Evolutionary conservation across 2,329 filamentous ascomycete species (phyloP).

Genomic region (Fusarium proliferatum): DNA sequence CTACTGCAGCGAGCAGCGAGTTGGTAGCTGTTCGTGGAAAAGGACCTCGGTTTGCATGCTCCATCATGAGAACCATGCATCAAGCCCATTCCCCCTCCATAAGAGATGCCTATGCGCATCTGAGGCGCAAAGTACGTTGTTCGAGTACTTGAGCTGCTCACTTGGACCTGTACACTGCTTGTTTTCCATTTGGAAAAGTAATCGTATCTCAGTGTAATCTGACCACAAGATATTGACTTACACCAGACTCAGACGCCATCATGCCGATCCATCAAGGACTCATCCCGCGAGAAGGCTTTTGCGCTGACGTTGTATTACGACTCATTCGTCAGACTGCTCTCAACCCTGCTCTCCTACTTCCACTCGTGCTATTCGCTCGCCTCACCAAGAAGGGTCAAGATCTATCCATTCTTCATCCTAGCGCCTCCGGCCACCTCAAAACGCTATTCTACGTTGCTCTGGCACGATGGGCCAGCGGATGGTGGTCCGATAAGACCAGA

Average conservation of each 20-base stretch:
- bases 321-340: conserved; percentile 70
- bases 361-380: conserved; percentile 70
- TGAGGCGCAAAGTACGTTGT: neutral
- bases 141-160: neutral
- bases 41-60: conserved; percentile 15
- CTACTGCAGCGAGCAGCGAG: conserved; percentile 6
- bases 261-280: conserved; percentile 62
- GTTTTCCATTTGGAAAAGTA: neutral
- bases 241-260: conserved; percentile 2
- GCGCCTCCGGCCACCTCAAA: conserved; percentile 60
- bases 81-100: conserved; percentile 2
- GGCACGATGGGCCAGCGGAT: conserved; percentile 44
- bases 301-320: conserved; percentile 67
- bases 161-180: neutral
- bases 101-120: neutral
- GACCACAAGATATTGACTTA: conserved; percentile 6
- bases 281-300: conserved; percentile 68
- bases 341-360: conserved; percentile 72
- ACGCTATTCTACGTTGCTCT: conserved; percentile 48
- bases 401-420: conserved; percentile 63
- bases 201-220: neutral
- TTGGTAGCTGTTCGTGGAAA: conserved; percentile 32
- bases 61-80: conserved; percentile 9
- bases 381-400: conserved; percentile 72
- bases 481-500: conserved; percentile 49